Evolutionary conservation across 2,329 filamentous ascomycete species (phyloP), one percentile per base, ranked within the genome.

Genomic region (Herpotrichia juniperi): DNA sequence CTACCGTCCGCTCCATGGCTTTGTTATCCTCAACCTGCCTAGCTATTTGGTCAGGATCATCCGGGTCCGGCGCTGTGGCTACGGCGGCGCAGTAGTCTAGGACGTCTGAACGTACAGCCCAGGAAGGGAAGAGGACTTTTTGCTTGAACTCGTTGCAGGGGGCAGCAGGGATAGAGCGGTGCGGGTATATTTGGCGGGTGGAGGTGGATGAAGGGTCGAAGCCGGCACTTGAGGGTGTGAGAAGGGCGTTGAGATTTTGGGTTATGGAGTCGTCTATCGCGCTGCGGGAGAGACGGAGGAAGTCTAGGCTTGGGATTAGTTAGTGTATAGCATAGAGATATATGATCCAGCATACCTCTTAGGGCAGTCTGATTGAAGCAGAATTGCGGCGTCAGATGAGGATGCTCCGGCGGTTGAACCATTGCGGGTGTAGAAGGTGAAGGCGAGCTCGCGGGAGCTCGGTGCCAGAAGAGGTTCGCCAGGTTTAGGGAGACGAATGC

Each of bases 261-360:
- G 87, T 86, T 68, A 99, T 97, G 39, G 90, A 91, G 75, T 99
- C 94, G 76, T 99, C 94, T 67, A 97, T 88, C 42, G 89, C 85
- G 46, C 85, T 82, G 58, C 94, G 87, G 9, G 93, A 97, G 59
- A 94, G 75, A 32, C 92, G 89, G 19, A 99, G 83, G 73, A 99
- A 99, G 73, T 96, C 94, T 96, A 67, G 57, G 51, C 59, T 17
- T 49, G 55, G 54, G 19, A 67, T 73, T 70, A 72, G 66, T 73
- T 70, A 71, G 68, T 72, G 64, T 50, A 52, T 49, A 57, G 56
- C 50, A 43, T 54, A 28, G 24, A 31, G 50, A 30, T 47, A 14
- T 19, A 26, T 28, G 34, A 46, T 14, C 17, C 12, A 34, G 42
- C 61, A 47, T 69, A 80, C 78, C 78, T 76, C 78, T 68, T 9